Percentiles rank a stretch among this genome's conserved stretches.
Evolutionary conservation across 768 basidiomycete genomes (phyloP).

Genomic region (Lentinula detonsa): DNA sequence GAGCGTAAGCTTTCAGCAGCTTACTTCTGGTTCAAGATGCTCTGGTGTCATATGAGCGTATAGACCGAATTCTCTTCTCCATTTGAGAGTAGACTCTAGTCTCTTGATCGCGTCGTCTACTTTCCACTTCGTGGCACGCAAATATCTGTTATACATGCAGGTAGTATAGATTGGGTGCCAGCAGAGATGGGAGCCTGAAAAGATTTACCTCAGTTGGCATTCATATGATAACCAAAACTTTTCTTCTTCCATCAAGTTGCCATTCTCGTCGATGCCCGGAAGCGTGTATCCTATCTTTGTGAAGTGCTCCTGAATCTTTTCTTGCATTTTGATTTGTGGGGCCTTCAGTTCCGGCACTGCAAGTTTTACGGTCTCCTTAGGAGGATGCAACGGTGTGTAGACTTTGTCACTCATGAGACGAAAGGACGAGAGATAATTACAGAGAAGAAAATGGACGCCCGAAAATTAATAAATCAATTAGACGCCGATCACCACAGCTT

Average conservation of each 20-base stretch:
- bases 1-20: constrained; percentile 7
- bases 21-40: constrained; percentile 70
- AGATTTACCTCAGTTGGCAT: constrained; percentile 55
- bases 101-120: constrained; percentile 51
- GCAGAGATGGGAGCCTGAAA: no score
- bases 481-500: background rate
- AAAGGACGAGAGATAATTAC: background rate
- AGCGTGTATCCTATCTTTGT: constrained; percentile 42
- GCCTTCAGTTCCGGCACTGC: constrained; percentile 24
- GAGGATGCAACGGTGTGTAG: constrained; percentile 19
- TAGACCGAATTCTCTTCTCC: constrained; percentile 77
- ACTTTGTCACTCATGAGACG: constrained; percentile 17
- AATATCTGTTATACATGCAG: constrained; percentile 37
- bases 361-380: background rate
- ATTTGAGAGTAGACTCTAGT: constrained; percentile 66
- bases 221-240: constrained; percentile 80
- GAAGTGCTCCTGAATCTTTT: constrained; percentile 58
- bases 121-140: constrained; percentile 77
- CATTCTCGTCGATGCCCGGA: constrained; percentile 37
- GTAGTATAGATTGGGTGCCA: background rate
- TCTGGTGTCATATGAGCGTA: constrained; percentile 55
- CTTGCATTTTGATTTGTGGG: constrained; percentile 42
- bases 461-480: background rate
- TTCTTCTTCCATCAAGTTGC: constrained; percentile 55
- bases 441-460: background rate